A percentile compares a stretch with the other conserved stretches of the same genome.
Evolutionary conservation across 768 basidiomycete species (phyloP).

Genomic region (Boletus rex-veris): DNA sequence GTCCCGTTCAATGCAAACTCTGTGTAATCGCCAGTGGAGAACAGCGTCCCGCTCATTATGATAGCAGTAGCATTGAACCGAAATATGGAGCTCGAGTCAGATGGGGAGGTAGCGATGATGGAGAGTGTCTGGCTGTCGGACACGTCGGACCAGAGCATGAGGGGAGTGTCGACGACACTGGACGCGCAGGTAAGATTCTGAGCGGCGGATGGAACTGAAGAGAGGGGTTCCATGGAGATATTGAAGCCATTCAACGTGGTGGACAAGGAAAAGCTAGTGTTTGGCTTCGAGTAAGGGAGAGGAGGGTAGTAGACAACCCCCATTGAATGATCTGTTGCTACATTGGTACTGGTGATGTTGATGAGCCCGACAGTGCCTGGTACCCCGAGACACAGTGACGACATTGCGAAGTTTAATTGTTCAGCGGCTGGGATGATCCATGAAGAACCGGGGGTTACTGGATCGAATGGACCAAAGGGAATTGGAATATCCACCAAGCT

Average conservation of each 20-base stretch:
- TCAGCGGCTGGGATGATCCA: not conserved
- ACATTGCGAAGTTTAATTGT: not conserved
- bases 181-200: conserved; percentile 3
- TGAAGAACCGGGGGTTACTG: not conserved
- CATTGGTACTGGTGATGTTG: not conserved
- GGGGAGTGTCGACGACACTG: rapidly evolving
- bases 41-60: conserved; percentile 6
- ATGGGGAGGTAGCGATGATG: not conserved
- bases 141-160: conserved; percentile 2
- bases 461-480: conserved; percentile 3
- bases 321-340: not conserved
- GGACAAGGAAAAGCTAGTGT: not conserved
- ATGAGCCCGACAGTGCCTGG: conserved; percentile 2
- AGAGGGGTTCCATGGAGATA: conserved; percentile 10
- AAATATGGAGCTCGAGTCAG: not conserved
- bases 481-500: not conserved
- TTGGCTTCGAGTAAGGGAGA: not conserved
- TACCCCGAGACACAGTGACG: conserved; percentile 1
- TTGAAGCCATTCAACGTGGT: conserved; percentile 15
- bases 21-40: conserved; percentile 2
- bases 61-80: conserved; percentile 11
- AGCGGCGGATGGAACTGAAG: conserved; percentile 11
- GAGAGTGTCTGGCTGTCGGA: conserved; percentile 10
- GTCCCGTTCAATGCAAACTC: conserved; percentile 16
- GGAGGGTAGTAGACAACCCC: conserved; percentile 15